Conservation (phyloP, 768 basidiomycete species). For the Mycena latifolia region DNA sequence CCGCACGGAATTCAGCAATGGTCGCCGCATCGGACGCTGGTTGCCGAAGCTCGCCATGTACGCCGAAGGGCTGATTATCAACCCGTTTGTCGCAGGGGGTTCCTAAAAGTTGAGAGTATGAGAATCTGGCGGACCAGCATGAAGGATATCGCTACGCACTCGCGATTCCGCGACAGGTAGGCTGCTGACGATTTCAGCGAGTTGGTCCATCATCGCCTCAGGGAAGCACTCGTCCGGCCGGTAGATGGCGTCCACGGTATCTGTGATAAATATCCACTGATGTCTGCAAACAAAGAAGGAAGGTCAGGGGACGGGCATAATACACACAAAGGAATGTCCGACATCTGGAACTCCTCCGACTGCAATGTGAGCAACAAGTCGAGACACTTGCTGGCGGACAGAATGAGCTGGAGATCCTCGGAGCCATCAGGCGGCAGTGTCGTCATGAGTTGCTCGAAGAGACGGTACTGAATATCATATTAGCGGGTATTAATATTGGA, state of each 20-base stretch:
- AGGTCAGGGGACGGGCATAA: conserved; percentile 19
- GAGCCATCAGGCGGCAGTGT: conserved; percentile 83
- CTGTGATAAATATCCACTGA: conserved; percentile 99
- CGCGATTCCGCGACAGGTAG: conserved; percentile 60
- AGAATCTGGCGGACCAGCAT: neutral
- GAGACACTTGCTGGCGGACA: conserved; percentile 94
- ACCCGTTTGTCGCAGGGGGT: conserved; percentile 39
- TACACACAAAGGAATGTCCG: conserved; percentile 32
- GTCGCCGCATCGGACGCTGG: conserved; percentile 73
- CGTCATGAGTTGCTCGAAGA: conserved; percentile 86
- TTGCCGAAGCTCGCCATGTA: conserved; percentile 47
- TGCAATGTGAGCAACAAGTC: conserved; percentile 94
- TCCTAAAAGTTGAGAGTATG: conserved; percentile 38
- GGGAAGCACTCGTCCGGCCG: conserved; percentile 87
- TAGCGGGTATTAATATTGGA: neutral
- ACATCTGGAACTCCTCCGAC: conserved; percentile 99
- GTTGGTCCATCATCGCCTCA: conserved; percentile 90
- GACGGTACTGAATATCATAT: conserved; percentile 73
- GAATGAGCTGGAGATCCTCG: conserved; percentile 84
- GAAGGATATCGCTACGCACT: conserved; percentile 39
- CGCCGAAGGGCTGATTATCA: conserved; percentile 40
- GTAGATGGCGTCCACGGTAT: conserved; percentile 96
- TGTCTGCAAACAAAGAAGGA: conserved; percentile 66
- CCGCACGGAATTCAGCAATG: conserved; percentile 74
- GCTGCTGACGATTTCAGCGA: conserved; percentile 85